A percentile compares a stretch with the other conserved stretches of the same genome.
Evolutionary conservation across 441 rosid genomes (phyloP).

Genomic region (Metrosideros polymorpha): DNA sequence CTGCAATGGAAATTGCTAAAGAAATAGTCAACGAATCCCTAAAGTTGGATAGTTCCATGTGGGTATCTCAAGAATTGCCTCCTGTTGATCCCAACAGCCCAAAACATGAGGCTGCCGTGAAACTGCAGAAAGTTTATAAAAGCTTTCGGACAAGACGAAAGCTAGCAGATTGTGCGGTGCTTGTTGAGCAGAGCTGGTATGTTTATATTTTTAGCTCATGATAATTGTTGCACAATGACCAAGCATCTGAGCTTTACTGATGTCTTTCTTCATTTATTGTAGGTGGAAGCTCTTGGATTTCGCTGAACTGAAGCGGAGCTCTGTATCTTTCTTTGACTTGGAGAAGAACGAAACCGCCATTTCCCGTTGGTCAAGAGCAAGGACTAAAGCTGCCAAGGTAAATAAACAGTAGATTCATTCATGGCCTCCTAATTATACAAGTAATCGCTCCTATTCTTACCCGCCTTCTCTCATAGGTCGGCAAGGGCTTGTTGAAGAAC

Average conservation of each 20-base stretch:
- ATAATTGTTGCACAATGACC: background rate
- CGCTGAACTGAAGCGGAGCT: constrained; percentile 87
- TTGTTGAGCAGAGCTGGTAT: constrained; percentile 89
- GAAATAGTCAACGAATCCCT: background rate
- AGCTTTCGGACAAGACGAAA: constrained; percentile 88
- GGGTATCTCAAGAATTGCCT: background rate
- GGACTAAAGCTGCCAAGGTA: constrained; percentile 88
- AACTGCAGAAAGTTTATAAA: constrained; percentile 82
- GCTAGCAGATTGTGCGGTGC: constrained; percentile 94
- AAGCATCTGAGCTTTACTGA: background rate
- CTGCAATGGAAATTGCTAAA: background rate
- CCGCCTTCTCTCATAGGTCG: constrained; percentile 35
- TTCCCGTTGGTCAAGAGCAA: constrained; percentile 96
- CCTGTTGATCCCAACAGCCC: background rate
- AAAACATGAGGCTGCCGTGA: constrained; percentile 27
- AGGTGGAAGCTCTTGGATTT: constrained; percentile 99
- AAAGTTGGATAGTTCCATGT: background rate
- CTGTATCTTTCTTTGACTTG: constrained; percentile 80
- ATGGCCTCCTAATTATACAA: background rate
- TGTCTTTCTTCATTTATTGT: background rate
- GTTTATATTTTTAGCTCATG: background rate
- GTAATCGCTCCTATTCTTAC: background rate
- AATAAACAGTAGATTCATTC: background rate
- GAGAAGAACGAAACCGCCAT: constrained; percentile 89
- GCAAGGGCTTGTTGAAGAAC: constrained; percentile 89